phyloP scores from a whole-genome alignment of 1,139 yeast species.

The Pichia sp. region DNA sequence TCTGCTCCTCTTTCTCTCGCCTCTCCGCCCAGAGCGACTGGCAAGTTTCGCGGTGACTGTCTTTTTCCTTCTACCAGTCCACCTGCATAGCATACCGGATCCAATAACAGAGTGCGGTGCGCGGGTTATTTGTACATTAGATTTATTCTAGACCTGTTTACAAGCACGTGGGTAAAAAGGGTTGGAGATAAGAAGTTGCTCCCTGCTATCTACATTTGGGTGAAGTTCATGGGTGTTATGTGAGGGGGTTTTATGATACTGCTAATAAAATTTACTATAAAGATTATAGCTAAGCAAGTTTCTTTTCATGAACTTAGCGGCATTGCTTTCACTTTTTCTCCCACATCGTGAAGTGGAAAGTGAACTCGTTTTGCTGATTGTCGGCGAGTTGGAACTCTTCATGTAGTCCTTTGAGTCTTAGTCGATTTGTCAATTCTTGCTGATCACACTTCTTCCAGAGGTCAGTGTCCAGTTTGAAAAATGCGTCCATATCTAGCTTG shows the following conservation, averaged over 20 bases:
- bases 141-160: neutral
- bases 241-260: too few relatives aligned
- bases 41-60: slow-evolving; percentile 1
- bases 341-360: slow-evolving; percentile 51
- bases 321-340: slow-evolving; percentile 26
- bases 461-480: slow-evolving; percentile 37
- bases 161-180: neutral
- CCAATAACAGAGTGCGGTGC: neutral
- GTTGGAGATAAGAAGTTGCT: neutral
- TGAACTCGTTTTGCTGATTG: slow-evolving; percentile 46
- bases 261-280: too few relatives aligned
- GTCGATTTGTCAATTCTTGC: slow-evolving; percentile 19
- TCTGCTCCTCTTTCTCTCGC: neutral
- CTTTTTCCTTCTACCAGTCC: neutral
- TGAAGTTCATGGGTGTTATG: too few relatives aligned
- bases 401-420: slow-evolving; percentile 23
- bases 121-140: neutral
- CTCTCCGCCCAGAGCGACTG: neutral
- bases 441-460: slow-evolving; percentile 25
- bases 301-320: neutral
- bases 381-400: slow-evolving; percentile 25
- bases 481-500: slow-evolving; percentile 62
- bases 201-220: too few relatives aligned
- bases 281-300: too few relatives aligned
- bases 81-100: neutral